These are phyloP conservation scores for Cyberlindnera xylosilytica DNA, from an alignment of 805 yeast species.

Conservation along the genomic window DNA sequence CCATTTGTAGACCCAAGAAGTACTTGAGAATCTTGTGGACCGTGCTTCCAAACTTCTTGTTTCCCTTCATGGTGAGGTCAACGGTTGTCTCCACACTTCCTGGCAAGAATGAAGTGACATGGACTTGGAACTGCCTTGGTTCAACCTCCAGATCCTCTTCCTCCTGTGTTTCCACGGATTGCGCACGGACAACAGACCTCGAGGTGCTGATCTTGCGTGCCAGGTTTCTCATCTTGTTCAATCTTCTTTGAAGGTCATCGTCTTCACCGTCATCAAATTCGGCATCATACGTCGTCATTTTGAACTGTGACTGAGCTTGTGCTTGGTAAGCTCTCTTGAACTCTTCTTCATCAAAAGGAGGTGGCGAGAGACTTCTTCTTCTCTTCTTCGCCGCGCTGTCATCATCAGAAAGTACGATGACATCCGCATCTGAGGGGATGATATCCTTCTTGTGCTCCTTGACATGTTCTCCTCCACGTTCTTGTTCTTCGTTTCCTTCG, in stretches of 20 bases:
- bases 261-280: conserved; percentile 12
- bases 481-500: too few relatives aligned
- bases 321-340: background rate
- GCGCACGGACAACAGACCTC: background rate
- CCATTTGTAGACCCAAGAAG: conserved; percentile 2
- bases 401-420: background rate
- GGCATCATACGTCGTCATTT: conserved; percentile 4
- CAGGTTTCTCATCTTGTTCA: background rate
- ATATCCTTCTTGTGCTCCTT: too few relatives aligned
- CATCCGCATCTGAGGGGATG: conserved; percentile 1
- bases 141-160: background rate
- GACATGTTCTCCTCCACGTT: too few relatives aligned
- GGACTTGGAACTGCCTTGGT: conserved; percentile 12
- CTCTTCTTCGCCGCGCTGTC: conserved; percentile 1
- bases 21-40: conserved; percentile 14
- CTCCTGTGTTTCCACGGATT: background rate
- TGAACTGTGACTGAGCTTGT: background rate
- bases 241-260: conserved; percentile 1
- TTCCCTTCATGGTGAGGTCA: conserved; percentile 18
- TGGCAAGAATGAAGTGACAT: conserved; percentile 20
- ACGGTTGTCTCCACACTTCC: conserved; percentile 15
- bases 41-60: conserved; percentile 17
- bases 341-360: conserved; percentile 18
- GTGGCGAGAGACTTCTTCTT: conserved; percentile 8
- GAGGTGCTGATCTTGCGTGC: conserved; percentile 3